Conservation (phyloP, 257 asterid species). For the Vinca minor region DNA sequence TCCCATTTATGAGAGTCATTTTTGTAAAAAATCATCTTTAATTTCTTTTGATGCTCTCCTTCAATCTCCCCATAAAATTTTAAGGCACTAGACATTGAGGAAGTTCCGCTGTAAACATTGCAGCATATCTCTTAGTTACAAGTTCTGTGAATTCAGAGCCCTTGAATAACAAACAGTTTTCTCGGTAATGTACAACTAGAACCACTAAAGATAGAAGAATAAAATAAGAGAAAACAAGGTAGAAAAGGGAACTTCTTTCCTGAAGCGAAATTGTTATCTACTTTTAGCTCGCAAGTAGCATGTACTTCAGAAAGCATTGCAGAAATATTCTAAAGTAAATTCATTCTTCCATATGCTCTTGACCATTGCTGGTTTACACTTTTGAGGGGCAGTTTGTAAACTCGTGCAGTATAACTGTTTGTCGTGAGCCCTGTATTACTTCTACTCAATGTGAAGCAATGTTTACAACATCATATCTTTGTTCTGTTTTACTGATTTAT, state of each 20-base stretch:
- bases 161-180: background rate
- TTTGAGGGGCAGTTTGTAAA: slow-evolving; percentile 1
- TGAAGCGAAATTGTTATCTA: background rate
- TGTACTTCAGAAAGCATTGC: background rate
- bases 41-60: background rate
- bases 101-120: background rate
- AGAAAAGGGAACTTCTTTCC: background rate
- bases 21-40: background rate
- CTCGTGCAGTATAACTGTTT: background rate
- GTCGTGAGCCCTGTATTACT: background rate
- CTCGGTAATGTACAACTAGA: background rate
- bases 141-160: background rate
- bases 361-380: background rate
- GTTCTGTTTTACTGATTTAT: background rate
- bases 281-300: background rate
- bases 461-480: background rate
- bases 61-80: too few relatives aligned
- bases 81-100: too few relatives aligned
- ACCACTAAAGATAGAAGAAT: background rate
- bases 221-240: background rate
- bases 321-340: background rate
- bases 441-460: background rate
- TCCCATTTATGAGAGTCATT: background rate
- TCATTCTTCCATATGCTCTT: background rate
- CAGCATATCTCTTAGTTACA: background rate